Conservation (phyloP, 2,329 filamentous ascomycete species). For the Seiridium cupressi region DNA sequence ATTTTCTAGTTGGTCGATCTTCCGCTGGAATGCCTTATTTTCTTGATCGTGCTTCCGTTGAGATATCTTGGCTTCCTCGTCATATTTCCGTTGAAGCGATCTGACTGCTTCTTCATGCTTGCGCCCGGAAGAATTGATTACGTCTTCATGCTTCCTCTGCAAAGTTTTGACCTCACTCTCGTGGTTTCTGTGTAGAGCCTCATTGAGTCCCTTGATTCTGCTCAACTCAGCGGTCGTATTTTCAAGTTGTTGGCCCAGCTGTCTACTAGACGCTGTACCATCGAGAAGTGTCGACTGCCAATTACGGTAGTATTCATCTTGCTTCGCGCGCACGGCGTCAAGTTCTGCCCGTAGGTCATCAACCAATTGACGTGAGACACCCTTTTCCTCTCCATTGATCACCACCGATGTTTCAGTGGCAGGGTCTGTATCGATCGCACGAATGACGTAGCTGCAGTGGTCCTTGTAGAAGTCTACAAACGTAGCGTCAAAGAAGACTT, state of each 20-base stretch:
- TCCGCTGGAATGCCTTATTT: not conserved
- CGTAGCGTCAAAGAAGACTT: constrained; percentile 79
- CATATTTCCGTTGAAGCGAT: constrained; percentile 1
- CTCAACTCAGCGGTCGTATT: constrained; percentile 69
- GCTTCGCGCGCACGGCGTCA: constrained; percentile 75
- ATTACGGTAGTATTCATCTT: constrained; percentile 66
- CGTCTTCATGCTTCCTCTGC: constrained; percentile 4
- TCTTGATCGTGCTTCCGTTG: not conserved
- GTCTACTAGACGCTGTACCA: constrained; percentile 29
- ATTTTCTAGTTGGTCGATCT: not conserved
- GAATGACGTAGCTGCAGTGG: constrained; percentile 81
- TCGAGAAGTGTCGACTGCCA: constrained; percentile 47
- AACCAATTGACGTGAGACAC: constrained; percentile 89
- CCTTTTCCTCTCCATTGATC: constrained; percentile 77
- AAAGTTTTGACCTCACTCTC: constrained; percentile 59
- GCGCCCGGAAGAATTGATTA: not conserved
- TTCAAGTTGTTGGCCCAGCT: constrained; percentile 54
- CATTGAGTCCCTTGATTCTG: constrained; percentile 64
- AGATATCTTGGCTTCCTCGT: not conserved
- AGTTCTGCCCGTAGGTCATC: constrained; percentile 79
- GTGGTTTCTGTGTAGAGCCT: constrained; percentile 68
- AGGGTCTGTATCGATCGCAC: constrained; percentile 88
- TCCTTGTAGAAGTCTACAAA: constrained; percentile 97
- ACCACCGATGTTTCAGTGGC: constrained; percentile 81
- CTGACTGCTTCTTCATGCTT: not conserved